Conservation (phyloP, 2,329 filamentous ascomycete species). For the Neonectria sp. region DNA sequence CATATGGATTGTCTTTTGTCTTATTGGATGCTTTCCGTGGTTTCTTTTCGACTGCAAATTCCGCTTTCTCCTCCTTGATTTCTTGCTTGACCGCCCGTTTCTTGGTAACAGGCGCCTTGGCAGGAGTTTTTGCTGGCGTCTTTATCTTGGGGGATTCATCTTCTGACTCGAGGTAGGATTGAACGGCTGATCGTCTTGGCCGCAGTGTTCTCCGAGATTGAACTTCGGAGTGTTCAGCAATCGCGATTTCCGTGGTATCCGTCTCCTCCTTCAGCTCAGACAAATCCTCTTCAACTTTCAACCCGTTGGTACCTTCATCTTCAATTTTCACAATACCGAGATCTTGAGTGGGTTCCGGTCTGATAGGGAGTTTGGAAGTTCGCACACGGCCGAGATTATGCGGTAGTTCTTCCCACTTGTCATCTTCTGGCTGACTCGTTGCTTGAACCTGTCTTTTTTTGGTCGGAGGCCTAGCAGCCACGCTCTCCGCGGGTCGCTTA, state of each 20-base stretch:
- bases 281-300: background rate
- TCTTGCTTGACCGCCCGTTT: constrained; percentile 35
- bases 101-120: constrained; percentile 4
- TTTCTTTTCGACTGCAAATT: constrained; percentile 21
- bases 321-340: background rate
- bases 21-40: constrained; percentile 41
- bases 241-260: background rate
- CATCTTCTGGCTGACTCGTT: background rate
- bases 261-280: background rate
- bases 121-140: background rate
- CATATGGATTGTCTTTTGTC: constrained; percentile 46
- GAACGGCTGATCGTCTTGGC: constrained; percentile 13
- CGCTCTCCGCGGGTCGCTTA: constrained; percentile 6
- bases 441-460: constrained; percentile 5
- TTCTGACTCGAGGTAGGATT: constrained; percentile 42
- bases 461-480: background rate
- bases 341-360: background rate
- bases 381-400: constrained; percentile 22
- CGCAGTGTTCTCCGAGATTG: constrained; percentile 17
- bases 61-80: constrained; percentile 25
- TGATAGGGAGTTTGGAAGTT: background rate
- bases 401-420: constrained; percentile 15
- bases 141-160: constrained; percentile 26
- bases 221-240: background rate
- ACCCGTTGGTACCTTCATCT: background rate